Evolutionary conservation across 2,329 filamentous ascomycete genomes (phyloP), one percentile per base, ranked within the genome.

Genomic region (Penicillium janthinellum): DNA sequence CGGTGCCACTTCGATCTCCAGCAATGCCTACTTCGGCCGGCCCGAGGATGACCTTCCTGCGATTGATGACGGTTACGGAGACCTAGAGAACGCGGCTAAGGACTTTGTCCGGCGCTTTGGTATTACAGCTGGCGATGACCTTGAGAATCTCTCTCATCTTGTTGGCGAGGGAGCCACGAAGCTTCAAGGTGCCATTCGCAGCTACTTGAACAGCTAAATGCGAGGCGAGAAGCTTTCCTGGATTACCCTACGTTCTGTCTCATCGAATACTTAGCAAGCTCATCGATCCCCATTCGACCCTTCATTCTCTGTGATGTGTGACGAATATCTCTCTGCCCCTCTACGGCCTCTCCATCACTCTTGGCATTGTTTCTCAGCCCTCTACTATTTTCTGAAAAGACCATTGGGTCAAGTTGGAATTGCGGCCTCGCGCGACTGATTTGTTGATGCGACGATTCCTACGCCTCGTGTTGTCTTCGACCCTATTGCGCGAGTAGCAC

Each of bases 51-150:
- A 96, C 67, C 79, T 84, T 35, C 82, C 82, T 58, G 74, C 77
- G 1, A 82, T 78, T 10, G 91, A 93, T 63, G 91, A 91, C 25
- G 82, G 85, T 48, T 97, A 96, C 66, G 92, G 93, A 49, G 93
- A 97, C 71, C 81, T 99, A 60, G 95, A 99, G 79, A 84, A 82
- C n/a, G 92, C 92, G 0, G 95, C 95, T 60, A 96, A 95, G 81
- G 95, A 99, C 77, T 96, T 98, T 78, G 88, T 98, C 35, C 88
- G 95, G 72, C 92, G 91, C 73, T 97, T 98, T 73, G 95, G 95
- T 52, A 90, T 97, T 68, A 98, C 94, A 4, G 94, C 95, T 25
- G 93, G 92, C 58, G 95, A 99, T 73, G 95, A 99, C 76, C 79
- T 99, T 57, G 95, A 99, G 77, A 96, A 96, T 76, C 77, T 98